These are phyloP conservation scores for Calonectria henricotiae DNA, from an alignment of 2,329 filamentous ascomycete genomes.

Conservation along the genomic window DNA sequence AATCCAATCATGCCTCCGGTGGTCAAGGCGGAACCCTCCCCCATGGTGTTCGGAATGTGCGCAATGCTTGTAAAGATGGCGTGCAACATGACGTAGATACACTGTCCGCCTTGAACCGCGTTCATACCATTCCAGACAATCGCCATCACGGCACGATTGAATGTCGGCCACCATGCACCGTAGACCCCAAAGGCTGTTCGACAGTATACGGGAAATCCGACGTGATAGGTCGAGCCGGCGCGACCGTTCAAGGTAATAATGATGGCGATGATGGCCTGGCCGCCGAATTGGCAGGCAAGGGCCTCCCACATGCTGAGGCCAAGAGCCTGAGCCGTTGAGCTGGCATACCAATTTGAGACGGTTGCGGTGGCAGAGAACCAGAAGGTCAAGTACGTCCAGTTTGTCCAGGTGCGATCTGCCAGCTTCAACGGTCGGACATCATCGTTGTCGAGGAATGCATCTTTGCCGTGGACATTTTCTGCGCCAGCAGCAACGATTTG, in stretches of 20 bases:
- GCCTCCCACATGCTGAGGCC: constrained; percentile 69
- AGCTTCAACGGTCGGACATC: constrained; percentile 28
- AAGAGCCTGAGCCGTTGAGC: constrained; percentile 59
- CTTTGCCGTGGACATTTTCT: constrained; percentile 25
- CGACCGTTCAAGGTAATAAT: constrained; percentile 63
- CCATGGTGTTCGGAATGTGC: constrained; percentile 60
- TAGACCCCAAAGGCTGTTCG: constrained; percentile 63
- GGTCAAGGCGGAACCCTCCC: constrained; percentile 59
- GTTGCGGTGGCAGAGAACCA: constrained; percentile 35
- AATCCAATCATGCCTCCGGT: constrained; percentile 63
- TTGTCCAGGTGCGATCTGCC: constrained; percentile 17
- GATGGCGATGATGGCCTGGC: constrained; percentile 60
- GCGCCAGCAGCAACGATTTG: constrained; percentile 20
- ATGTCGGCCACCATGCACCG: constrained; percentile 63
- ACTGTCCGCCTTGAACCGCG: constrained; percentile 56
- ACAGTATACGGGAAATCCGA: constrained; percentile 62
- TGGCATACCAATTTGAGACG: constrained; percentile 55
- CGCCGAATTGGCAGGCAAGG: constrained; percentile 60
- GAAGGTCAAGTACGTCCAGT: constrained; percentile 32
- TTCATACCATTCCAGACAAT: constrained; percentile 66
- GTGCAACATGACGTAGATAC: constrained; percentile 58
- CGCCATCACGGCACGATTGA: constrained; percentile 63
- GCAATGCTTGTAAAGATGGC: constrained; percentile 62
- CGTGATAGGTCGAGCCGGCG: constrained; percentile 62
- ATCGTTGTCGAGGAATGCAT: constrained; percentile 29